Percentiles rank a stretch among this genome's conserved stretches.
Evolutionary conservation across 805 yeast species (phyloP).

Genomic region (Candida loeiensis): DNA sequence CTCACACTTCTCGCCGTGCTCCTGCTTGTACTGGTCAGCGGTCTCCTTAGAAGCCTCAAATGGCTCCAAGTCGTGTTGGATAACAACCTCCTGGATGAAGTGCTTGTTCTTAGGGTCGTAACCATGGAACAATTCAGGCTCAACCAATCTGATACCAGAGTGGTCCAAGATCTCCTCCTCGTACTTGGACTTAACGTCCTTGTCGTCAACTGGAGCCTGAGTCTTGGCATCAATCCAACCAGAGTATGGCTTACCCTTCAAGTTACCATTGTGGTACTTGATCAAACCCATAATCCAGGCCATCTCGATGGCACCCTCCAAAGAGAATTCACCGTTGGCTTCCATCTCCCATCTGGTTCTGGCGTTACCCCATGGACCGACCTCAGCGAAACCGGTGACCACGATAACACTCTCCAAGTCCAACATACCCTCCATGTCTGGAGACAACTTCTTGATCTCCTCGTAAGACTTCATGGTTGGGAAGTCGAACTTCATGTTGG

Average conservation of each 20-base stretch:
- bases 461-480: constrained; percentile 79
- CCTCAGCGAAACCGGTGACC: constrained; percentile 97
- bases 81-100: constrained; percentile 90
- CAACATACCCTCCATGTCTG: constrained; percentile 82
- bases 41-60: constrained; percentile 94
- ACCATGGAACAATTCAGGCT: constrained; percentile 91
- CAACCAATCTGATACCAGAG: constrained; percentile 94
- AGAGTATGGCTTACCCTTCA: constrained; percentile 85
- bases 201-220: constrained; percentile 88
- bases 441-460: constrained; percentile 63
- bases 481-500: constrained; percentile 92
- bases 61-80: constrained; percentile 94
- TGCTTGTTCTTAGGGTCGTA: constrained; percentile 94
- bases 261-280: constrained; percentile 88
- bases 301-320: constrained; percentile 98
- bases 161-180: constrained; percentile 87
- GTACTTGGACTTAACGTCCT: constrained; percentile 86
- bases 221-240: constrained; percentile 99
- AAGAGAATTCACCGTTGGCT: constrained; percentile 86
- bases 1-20: constrained; percentile 93
- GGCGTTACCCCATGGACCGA: constrained; percentile 99
- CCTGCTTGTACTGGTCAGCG: constrained; percentile 89
- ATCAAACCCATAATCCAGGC: constrained; percentile 99
- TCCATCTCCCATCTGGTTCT: constrained; percentile 99
- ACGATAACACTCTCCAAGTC: constrained; percentile 91